Evolutionary conservation across 768 basidiomycete genomes (phyloP).

Genomic region (Mrakia frigida): DNA sequence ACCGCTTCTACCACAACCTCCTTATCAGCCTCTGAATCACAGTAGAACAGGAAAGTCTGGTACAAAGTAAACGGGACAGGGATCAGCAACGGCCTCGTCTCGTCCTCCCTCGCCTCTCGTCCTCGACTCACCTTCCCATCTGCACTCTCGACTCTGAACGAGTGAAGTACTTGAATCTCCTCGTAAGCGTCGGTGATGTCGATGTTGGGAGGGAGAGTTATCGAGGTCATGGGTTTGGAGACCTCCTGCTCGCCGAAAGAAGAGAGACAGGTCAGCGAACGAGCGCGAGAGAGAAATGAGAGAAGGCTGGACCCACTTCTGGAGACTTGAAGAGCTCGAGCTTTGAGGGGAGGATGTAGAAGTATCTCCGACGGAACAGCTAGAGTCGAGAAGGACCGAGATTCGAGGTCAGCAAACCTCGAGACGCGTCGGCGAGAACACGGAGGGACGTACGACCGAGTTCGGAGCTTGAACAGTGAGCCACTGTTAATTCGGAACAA

Average conservation of each 20-base stretch:
- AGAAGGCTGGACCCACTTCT: not conserved
- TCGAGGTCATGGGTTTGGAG: conserved; percentile 12
- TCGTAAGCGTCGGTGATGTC: conserved; percentile 22
- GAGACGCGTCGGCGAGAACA: not conserved
- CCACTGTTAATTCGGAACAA: conserved; percentile 16
- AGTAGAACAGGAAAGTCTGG: conserved; percentile 20
- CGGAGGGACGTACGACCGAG: not conserved
- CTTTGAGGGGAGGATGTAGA: conserved; percentile 17
- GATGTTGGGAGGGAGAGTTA: not conserved
- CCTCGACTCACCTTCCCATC: not conserved
- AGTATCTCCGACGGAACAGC: conserved; percentile 28
- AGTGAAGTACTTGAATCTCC: conserved; percentile 30
- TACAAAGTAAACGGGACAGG: not conserved
- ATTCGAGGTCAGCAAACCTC: not conserved
- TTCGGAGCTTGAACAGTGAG: conserved; percentile 24
- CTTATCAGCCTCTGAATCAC: conserved; percentile 31
- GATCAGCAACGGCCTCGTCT: not conserved
- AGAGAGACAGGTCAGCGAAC: not conserved
- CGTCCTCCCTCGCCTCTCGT: no score
- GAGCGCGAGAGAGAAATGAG: not conserved
- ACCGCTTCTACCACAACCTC: conserved; percentile 26
- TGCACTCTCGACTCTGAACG: conserved; percentile 21
- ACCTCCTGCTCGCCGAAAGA: not conserved
- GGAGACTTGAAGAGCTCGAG: conserved; percentile 19
- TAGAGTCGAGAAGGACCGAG: not conserved